phyloP scores from a whole-genome alignment of 2,329 filamentous ascomycete genomes.

The Parafenestella ontariensis region DNA sequence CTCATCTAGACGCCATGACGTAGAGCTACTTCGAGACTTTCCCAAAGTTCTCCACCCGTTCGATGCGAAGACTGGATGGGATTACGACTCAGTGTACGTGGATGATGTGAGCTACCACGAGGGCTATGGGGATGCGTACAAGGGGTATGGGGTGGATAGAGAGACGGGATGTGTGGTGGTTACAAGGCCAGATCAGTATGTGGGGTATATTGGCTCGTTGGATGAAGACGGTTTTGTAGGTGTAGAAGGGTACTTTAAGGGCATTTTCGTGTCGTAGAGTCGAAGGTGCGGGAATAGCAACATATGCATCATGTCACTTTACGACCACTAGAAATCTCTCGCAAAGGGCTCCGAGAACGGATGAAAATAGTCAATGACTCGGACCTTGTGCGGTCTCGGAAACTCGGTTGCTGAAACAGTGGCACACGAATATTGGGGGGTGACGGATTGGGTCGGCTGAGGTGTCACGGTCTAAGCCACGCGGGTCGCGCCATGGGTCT shows the following conservation, averaged over 20 bases:
- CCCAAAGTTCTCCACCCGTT: slow-evolving; percentile 55
- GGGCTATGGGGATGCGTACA: slow-evolving; percentile 57
- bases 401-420: slow-evolving; percentile 3
- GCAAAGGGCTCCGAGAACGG: no score
- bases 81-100: slow-evolving; percentile 55
- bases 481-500: slow-evolving; percentile 9
- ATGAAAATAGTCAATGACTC: neutral
- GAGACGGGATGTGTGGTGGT: slow-evolving; percentile 65
- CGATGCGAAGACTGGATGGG: slow-evolving; percentile 48
- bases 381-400: neutral
- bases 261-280: slow-evolving; percentile 32
- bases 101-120: slow-evolving; percentile 56
- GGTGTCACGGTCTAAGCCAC: slow-evolving; percentile 8
- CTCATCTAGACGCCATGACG: slow-evolving; percentile 56
- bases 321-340: no score
- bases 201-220: slow-evolving; percentile 55
- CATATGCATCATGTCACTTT: no score
- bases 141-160: slow-evolving; percentile 64
- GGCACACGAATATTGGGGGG: slow-evolving; percentile 6
- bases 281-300: no score
- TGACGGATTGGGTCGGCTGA: neutral
- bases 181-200: slow-evolving; percentile 72
- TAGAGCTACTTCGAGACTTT: slow-evolving; percentile 52
- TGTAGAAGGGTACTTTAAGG: slow-evolving; percentile 42
- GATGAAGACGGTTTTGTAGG: slow-evolving; percentile 39